Percentiles rank a stretch among this genome's conserved stretches.
Conservation (phyloP, 768 basidiomycete species). For the Leccinum incarnatum region DNA sequence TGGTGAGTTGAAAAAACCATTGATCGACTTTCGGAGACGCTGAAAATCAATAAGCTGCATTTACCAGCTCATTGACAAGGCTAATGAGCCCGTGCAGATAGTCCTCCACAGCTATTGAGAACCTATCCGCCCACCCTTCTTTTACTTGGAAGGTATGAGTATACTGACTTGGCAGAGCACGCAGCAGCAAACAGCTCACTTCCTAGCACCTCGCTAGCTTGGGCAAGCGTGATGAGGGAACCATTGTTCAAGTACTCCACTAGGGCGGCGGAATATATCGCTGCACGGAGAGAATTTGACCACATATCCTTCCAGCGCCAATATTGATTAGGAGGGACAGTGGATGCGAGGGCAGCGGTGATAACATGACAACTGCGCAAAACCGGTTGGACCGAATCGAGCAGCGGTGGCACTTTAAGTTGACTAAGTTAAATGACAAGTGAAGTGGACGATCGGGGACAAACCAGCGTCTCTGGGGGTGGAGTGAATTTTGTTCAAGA, state of each 20-base stretch:
- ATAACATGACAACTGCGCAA: conserved; percentile 53
- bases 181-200: conserved; percentile 45
- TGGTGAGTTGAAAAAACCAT: conserved; percentile 7
- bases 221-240: conserved; percentile 54
- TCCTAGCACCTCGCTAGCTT: conserved; percentile 56
- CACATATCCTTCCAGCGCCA: conserved; percentile 89
- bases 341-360: conserved; percentile 48
- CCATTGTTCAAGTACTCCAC: conserved; percentile 62
- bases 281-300: conserved; percentile 64
- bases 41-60: conserved; percentile 19
- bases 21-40: neutral
- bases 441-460: conserved; percentile 21
- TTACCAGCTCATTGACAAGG: conserved; percentile 76
- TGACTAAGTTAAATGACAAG: conserved; percentile 10
- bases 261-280: conserved; percentile 64
- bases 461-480: conserved; percentile 60
- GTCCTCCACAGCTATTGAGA: conserved; percentile 67
- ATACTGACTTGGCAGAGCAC: neutral
- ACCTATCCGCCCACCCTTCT: conserved; percentile 65
- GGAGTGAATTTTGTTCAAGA: conserved; percentile 77
- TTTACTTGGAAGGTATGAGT: conserved; percentile 46
- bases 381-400: conserved; percentile 55
- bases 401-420: conserved; percentile 53
- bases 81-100: conserved; percentile 80
- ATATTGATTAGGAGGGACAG: conserved; percentile 69